Base-by-base conservation (phyloP, 2,329 filamentous ascomycete genomes). In the Paraphaeosphaeria minitans region DNA sequence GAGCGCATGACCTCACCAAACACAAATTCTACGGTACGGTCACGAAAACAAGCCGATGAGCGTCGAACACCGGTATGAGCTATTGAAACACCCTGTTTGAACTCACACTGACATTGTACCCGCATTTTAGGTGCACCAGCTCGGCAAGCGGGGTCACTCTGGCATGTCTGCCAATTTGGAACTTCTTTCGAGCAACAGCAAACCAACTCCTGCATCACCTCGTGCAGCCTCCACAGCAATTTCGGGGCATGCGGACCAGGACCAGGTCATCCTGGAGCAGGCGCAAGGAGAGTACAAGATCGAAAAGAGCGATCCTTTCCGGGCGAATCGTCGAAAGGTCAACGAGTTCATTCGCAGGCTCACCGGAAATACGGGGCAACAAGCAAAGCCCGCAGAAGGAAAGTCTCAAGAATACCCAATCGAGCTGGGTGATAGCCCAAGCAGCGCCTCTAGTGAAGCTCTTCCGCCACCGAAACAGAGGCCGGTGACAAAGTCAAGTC, bases 151-250 rank as follows among this genome's bases (percentile, higher is more conserved):
- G 19, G 57, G 19, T 14, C 37, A 52, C 21, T 57, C 37, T 24
- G 29, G 27, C 14, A 35, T 55, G 31, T 66, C 53, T 37, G 53
- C 47, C 33, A 58, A 54, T 43, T 22, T 58, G 9, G 69, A 70
- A 50, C 63, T 75, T 13, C 59, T 79, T 12, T 79, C 77, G 1
- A 79, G 78, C 65, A 80, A 80, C 53, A 75, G 66, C 42, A 82
- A 70, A 72, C 78, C 59, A 64, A 67, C 70, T 65, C 81, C 69
- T 74, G 78, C 62, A 68, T 79, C 75, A 21, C 78, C 78, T 27
- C 63, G 67, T 41, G 74, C 72, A 46, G 72, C 73, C 5, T 80
- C 78, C 6, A 74, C 65, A 41, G 77, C 77, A 8, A 76, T 71
- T 63, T 83, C 71, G 59, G 73, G 62, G 55, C 77, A 76, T 55